Conservation (phyloP, 148 eudicot genomes). For the Tetragonia tetragonoides region DNA sequence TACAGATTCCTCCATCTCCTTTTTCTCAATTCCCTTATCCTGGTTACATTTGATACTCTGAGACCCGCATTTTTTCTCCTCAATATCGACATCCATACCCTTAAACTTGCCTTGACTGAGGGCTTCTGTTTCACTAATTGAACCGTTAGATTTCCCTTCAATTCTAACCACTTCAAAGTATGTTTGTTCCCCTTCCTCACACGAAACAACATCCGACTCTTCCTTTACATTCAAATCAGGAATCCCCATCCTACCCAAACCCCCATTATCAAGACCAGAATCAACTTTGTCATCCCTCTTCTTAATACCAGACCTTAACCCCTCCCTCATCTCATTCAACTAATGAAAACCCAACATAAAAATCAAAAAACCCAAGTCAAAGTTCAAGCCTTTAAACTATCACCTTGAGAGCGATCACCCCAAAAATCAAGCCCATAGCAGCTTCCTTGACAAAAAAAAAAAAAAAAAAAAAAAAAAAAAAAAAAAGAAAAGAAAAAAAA, state of each 20-base stretch:
- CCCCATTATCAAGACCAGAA: slow-evolving; percentile 8
- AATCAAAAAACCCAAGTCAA: slow-evolving; percentile 11
- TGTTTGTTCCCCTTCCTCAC: slow-evolving; percentile 13
- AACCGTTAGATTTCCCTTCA: slow-evolving; percentile 11
- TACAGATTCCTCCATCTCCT: slow-evolving; percentile 18
- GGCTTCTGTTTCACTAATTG: slow-evolving; percentile 12
- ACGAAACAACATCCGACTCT: slow-evolving; percentile 17
- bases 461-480: no score
- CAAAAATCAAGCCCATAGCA: slow-evolving; percentile 12
- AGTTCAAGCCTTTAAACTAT: slow-evolving; percentile 11
- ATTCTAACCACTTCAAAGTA: slow-evolving; percentile 12
- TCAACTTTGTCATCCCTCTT: slow-evolving; percentile 17
- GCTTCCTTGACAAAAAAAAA: not conserved
- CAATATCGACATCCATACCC: slow-evolving; percentile 19
- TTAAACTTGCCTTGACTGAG: slow-evolving; percentile 10
- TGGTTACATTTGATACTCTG: not conserved
- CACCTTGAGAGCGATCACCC: not conserved
- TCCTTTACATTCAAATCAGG: slow-evolving; percentile 32
- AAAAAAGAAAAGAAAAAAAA: not conserved
- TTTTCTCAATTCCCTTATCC: not conserved
- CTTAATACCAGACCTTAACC: slow-evolving; percentile 43
- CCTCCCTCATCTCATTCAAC: slow-evolving; percentile 44
- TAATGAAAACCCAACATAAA: slow-evolving; percentile 17
- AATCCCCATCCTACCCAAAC: slow-evolving; percentile 16
- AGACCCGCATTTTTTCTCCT: slow-evolving; percentile 14